A percentile compares a stretch with the other conserved stretches of the same genome.
These are phyloP conservation scores for Orbilia quercus DNA, from an alignment of 2,329 filamentous ascomycete species.

Conservation along the genomic window DNA sequence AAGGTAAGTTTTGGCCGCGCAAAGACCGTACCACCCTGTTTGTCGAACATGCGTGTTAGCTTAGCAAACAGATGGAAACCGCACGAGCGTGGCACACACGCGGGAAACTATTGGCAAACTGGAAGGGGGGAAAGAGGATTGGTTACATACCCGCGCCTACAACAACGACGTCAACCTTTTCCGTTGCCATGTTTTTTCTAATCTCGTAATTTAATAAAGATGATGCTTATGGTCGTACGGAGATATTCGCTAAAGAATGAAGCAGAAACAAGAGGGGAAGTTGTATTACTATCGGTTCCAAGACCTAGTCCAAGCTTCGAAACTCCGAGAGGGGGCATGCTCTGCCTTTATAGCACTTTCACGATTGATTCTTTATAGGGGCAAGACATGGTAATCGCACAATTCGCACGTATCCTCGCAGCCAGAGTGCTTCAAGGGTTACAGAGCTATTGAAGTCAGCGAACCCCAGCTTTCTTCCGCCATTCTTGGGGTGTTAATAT, in stretches of 20 bases:
- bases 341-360: constrained; percentile 38
- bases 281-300: constrained; percentile 17
- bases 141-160: constrained; percentile 50
- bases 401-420: constrained; percentile 50
- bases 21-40: constrained; percentile 65
- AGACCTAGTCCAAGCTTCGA: constrained; percentile 13
- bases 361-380: constrained; percentile 24
- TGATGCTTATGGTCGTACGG: no score
- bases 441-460: constrained; percentile 22
- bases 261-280: constrained; percentile 8
- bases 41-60: neutral
- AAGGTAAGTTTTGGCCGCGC: constrained; percentile 66
- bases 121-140: no score
- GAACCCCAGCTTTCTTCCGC: constrained; percentile 28
- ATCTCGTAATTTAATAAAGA: constrained; percentile 24
- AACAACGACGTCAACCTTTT: constrained; percentile 55
- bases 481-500: constrained; percentile 9
- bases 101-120: constrained; percentile 14
- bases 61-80: constrained; percentile 33
- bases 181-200: constrained; percentile 37
- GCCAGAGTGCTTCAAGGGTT: constrained; percentile 45
- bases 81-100: constrained; percentile 11
- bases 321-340: constrained; percentile 31
- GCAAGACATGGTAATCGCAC: constrained; percentile 36
- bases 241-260: constrained; percentile 1